phyloP scores from a whole-genome alignment of 495 filamentous ascomycete genomes.

The Sabuloglossum arenarium region DNA sequence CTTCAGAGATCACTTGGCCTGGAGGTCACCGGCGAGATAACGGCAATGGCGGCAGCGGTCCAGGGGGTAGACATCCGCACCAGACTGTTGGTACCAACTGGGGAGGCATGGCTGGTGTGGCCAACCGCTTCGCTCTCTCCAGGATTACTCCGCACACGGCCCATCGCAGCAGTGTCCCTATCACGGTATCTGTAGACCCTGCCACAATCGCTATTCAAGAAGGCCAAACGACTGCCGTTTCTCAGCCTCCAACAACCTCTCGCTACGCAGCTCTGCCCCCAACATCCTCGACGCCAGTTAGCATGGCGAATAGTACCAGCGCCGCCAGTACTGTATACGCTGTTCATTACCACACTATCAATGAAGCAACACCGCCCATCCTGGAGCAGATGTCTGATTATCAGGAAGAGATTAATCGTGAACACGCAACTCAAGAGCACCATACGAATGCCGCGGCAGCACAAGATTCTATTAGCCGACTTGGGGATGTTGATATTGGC shows the following conservation, averaged over 20 bases:
- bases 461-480: background rate
- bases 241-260: background rate
- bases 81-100: slow-evolving; percentile 21
- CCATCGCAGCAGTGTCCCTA: background rate
- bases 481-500: background rate
- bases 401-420: background rate
- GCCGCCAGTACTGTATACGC: slow-evolving; percentile 70
- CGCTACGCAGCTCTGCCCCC: slow-evolving; percentile 38
- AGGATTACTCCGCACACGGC: background rate
- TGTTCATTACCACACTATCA: slow-evolving; percentile 60
- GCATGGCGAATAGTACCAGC: slow-evolving; percentile 56
- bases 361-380: slow-evolving; percentile 38
- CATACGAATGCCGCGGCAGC: background rate
- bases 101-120: slow-evolving; percentile 22
- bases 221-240: background rate
- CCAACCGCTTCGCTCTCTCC: slow-evolving; percentile 22
- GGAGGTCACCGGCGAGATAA: slow-evolving; percentile 15
- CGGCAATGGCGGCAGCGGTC: slow-evolving; percentile 11
- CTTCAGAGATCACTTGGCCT: slow-evolving; percentile 34
- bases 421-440: background rate
- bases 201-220: background rate
- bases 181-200: background rate
- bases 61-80: slow-evolving; percentile 14
- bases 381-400: slow-evolving; percentile 11
- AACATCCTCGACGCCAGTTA: slow-evolving; percentile 47